A percentile compares a stretch with the other conserved stretches of the same genome.
Conservation (phyloP, 805 yeast genomes). For the Metschnikowia corniflorae region DNA sequence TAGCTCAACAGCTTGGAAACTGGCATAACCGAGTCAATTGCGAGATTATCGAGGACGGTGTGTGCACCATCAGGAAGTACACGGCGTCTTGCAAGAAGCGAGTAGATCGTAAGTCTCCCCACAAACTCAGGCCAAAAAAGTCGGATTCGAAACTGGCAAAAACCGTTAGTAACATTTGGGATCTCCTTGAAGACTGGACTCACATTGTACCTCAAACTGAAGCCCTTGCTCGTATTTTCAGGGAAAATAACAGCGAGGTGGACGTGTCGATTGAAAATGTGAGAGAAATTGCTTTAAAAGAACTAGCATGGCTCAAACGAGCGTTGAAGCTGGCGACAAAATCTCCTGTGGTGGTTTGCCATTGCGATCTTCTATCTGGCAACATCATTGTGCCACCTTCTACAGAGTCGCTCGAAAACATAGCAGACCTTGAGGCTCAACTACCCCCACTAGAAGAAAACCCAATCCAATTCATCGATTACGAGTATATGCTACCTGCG, state of each 20-base stretch:
- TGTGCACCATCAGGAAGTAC: constrained; percentile 35
- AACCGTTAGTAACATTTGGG: constrained; percentile 51
- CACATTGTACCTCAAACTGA: constrained; percentile 52
- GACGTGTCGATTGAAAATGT: constrained; percentile 25
- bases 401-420: constrained; percentile 4
- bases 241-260: constrained; percentile 25
- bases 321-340: constrained; percentile 31
- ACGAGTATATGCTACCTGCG: constrained; percentile 69
- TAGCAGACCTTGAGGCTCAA: not conserved
- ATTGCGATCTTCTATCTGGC: constrained; percentile 72
- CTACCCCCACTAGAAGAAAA: constrained; percentile 23
- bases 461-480: constrained; percentile 62
- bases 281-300: constrained; percentile 42
- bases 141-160: constrained; percentile 13
- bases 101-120: not conserved
- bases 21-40: constrained; percentile 58
- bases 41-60: constrained; percentile 45
- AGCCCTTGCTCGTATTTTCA: constrained; percentile 34
- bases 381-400: constrained; percentile 56
- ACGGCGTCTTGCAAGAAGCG: constrained; percentile 19
- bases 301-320: constrained; percentile 52
- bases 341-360: constrained; percentile 61
- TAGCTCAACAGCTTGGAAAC: constrained; percentile 64
- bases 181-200: constrained; percentile 60
- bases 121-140: constrained; percentile 3